Evolutionary conservation across 1,284 basidiomycete species (phyloP).

Genomic region (Pholiota adiposa): DNA sequence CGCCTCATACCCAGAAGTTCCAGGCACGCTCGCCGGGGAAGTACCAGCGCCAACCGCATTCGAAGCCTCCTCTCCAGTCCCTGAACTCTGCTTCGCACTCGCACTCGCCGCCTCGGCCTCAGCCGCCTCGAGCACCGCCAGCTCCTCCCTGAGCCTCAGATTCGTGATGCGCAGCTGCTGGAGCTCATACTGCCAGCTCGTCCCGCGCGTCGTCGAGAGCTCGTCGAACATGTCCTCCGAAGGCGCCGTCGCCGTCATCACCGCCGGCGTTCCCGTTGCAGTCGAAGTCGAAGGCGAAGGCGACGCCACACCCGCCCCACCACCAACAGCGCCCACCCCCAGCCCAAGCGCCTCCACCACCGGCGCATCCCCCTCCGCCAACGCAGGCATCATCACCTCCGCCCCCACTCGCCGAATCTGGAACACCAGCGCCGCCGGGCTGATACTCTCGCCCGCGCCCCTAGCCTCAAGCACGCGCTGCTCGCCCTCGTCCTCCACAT

Average conservation of each 20-base stretch:
- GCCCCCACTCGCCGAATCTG: conserved; percentile 35
- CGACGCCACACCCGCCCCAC: no score
- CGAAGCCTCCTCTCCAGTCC: background rate
- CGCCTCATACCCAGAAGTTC: no score
- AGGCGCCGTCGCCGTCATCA: conserved; percentile 34
- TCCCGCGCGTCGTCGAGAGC: conserved; percentile 64
- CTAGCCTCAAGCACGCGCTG: conserved; percentile 20
- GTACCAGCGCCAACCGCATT: no score
- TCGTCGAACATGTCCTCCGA: conserved; percentile 83
- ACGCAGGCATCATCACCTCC: conserved; percentile 17
- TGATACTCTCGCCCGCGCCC: conserved; percentile 26
- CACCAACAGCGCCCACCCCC: no score
- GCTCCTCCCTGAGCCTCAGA: conserved; percentile 71
- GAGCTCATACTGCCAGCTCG: conserved; percentile 92
- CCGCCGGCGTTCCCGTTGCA: background rate
- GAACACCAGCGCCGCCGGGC: conserved; percentile 39
- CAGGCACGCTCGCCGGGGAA: no score
- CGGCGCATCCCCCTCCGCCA: background rate
- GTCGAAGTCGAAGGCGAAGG: background rate
- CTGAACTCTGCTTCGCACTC: background rate
- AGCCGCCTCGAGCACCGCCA: conserved; percentile 54
- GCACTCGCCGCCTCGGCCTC: background rate
- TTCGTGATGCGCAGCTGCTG: conserved; percentile 84
- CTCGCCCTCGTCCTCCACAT: conserved; percentile 13
- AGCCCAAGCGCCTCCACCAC: background rate